A percentile compares a stretch with the other conserved stretches of the same genome.
Conservation (phyloP, 768 basidiomycete species). For the Asterophora lycoperdoides region DNA sequence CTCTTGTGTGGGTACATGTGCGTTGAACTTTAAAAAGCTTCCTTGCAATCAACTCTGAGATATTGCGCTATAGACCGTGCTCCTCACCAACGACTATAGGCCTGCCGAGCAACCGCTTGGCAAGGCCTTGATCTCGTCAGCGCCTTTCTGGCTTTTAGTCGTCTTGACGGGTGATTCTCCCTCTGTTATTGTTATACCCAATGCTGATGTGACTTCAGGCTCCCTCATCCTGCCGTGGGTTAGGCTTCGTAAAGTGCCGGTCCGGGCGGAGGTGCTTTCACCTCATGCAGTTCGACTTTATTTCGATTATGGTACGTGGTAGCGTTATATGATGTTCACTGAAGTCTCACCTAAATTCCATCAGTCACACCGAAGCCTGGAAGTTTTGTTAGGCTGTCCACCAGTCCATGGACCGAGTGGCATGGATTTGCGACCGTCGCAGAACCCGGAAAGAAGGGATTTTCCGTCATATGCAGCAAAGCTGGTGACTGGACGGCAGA, state of each 20-base stretch:
- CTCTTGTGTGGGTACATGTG: conserved; percentile 39
- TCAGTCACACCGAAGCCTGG: conserved; percentile 42
- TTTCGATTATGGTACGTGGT: conserved; percentile 49
- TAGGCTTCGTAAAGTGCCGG: conserved; percentile 52
- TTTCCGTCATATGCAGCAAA: conserved; percentile 51
- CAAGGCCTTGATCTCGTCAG: conserved; percentile 37
- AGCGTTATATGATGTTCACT: background rate
- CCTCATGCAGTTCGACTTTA: conserved; percentile 54
- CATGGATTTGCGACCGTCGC: conserved; percentile 55
- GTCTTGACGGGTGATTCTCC: conserved; percentile 38
- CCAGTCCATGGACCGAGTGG: conserved; percentile 52
- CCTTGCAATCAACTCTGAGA: background rate
- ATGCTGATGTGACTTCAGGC: conserved; percentile 17
- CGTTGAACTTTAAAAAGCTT: background rate
- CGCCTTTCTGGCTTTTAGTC: conserved; percentile 55
- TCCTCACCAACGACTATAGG: conserved; percentile 52
- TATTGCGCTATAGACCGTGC: conserved; percentile 32
- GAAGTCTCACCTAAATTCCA: background rate
- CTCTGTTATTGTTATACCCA: background rate
- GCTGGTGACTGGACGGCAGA: conserved; percentile 60
- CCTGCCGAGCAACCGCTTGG: conserved; percentile 33
- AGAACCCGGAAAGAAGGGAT: conserved; percentile 42
- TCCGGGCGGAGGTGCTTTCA: conserved; percentile 44
- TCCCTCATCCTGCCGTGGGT: conserved; percentile 58
- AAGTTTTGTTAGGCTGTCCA: conserved; percentile 42